Conservation (phyloP, 2,329 filamentous ascomycete genomes). For the Lojkania enalia region DNA sequence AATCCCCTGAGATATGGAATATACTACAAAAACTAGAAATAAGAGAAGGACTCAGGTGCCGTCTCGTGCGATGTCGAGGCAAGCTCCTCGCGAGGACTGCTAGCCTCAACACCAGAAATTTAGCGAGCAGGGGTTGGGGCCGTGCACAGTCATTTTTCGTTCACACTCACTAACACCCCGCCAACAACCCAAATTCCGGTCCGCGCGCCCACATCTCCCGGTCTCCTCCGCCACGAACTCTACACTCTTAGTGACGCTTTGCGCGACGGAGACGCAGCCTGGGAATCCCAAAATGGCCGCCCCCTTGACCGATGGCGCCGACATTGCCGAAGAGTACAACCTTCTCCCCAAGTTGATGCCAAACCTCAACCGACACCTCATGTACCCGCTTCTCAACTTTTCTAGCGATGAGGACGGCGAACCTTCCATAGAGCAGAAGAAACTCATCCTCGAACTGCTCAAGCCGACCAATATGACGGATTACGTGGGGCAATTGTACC, state of each 20-base stretch:
- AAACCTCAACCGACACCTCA: slow-evolving; percentile 91
- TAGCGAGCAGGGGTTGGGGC: slow-evolving; percentile 41
- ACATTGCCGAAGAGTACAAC: slow-evolving; percentile 72
- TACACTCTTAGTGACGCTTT: slow-evolving; percentile 15
- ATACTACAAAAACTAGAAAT: not conserved
- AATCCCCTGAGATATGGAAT: not conserved
- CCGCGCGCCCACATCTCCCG: slow-evolving; percentile 4
- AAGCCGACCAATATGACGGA: slow-evolving; percentile 99
- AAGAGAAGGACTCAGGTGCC: not conserved
- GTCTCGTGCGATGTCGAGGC: slow-evolving; percentile 6
- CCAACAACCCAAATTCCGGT: slow-evolving; percentile 16
- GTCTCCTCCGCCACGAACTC: slow-evolving; percentile 14
- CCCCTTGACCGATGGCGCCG: slow-evolving; percentile 34
- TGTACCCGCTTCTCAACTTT: slow-evolving; percentile 96
- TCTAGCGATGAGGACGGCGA: slow-evolving; percentile 80
- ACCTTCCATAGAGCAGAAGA: slow-evolving; percentile 71
- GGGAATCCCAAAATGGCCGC: slow-evolving; percentile 47
- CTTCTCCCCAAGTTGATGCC: slow-evolving; percentile 87
- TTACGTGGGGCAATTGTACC: slow-evolving; percentile 90
- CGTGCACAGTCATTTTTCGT: slow-evolving; percentile 43
- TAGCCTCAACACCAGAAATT: slow-evolving; percentile 36
- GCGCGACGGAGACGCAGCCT: slow-evolving; percentile 4
- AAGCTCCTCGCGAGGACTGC: slow-evolving; percentile 12
- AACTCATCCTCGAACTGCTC: slow-evolving; percentile 89
- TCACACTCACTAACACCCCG: slow-evolving; percentile 10